Conservation (phyloP, 129 eudicot species). For the Saposhnikovia divaricata region DNA sequence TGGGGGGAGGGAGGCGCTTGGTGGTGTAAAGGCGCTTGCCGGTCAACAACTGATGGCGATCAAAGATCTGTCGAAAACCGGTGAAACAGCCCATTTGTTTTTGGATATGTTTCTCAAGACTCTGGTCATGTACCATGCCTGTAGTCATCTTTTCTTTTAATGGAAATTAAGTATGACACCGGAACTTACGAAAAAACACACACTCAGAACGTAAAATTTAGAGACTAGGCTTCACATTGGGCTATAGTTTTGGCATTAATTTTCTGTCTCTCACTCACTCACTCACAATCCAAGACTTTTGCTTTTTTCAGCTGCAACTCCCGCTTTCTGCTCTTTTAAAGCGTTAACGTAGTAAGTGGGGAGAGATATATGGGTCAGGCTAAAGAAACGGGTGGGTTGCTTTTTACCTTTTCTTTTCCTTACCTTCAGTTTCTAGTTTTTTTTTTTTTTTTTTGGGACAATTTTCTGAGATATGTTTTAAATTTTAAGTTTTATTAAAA, state of each 20-base stretch:
- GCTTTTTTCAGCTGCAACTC: conserved; percentile 41
- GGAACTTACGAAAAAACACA: no score
- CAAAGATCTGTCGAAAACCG: conserved; percentile 77
- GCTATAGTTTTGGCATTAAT: background rate
- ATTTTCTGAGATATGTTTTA: no score
- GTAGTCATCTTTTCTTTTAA: conserved; percentile 27
- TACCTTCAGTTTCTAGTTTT: background rate
- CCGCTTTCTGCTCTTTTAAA: conserved; percentile 63
- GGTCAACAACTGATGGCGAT: conserved; percentile 62
- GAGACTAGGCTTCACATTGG: conserved; percentile 13
- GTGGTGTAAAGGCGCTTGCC: conserved; percentile 51
- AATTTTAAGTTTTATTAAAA: no score
- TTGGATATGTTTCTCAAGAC: conserved; percentile 44
- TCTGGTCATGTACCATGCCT: conserved; percentile 50
- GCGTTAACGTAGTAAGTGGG: conserved; percentile 30
- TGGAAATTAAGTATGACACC: no score
- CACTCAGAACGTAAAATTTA: conserved; percentile 7
- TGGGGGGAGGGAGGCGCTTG: conserved; percentile 71
- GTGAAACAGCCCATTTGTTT: conserved; percentile 91
- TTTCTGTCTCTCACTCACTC: conserved; percentile 20
- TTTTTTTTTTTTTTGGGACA: no score
- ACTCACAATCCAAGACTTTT: conserved; percentile 14
- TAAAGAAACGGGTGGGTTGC: conserved; percentile 21
- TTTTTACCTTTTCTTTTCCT: conserved; percentile 4
- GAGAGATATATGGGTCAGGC: conserved; percentile 37